Evolutionary conservation across 1,139 yeast genomes (phyloP).

Genomic region (Debaryomyces sp.): DNA sequence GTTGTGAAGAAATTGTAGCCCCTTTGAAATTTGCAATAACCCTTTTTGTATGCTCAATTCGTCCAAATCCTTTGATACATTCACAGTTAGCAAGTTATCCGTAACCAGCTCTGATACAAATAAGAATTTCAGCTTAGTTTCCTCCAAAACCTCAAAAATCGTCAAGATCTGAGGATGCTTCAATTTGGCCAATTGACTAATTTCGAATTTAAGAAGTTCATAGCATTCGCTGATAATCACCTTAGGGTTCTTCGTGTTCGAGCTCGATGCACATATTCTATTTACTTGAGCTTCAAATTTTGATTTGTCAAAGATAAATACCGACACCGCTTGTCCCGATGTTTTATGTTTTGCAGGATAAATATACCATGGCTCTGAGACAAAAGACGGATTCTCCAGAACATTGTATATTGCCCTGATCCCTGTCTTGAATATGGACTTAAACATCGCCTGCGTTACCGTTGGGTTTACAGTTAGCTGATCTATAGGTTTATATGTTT

Average conservation of each 20-base stretch:
- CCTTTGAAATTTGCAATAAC: constrained; percentile 73
- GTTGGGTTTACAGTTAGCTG: not conserved
- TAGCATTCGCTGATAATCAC: constrained; percentile 42
- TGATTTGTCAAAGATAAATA: constrained; percentile 85
- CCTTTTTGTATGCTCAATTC: constrained; percentile 85
- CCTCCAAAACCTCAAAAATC: constrained; percentile 85
- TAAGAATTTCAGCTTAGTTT: constrained; percentile 71
- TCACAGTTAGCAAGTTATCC: constrained; percentile 57
- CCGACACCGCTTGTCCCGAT: constrained; percentile 65
- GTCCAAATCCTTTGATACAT: constrained; percentile 49
- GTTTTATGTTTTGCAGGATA: constrained; percentile 78
- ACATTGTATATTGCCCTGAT: constrained; percentile 75
- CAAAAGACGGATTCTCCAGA: constrained; percentile 73
- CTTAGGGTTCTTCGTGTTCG: constrained; percentile 41
- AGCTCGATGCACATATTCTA: constrained; percentile 51
- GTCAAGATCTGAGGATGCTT: constrained; percentile 88
- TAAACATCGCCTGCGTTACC: constrained; percentile 28
- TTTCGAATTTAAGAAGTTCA: constrained; percentile 50
- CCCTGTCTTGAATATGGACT: constrained; percentile 56
- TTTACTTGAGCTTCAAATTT: constrained; percentile 62
- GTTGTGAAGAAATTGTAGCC: constrained; percentile 78
- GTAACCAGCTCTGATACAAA: constrained; percentile 86
- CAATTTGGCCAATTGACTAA: constrained; percentile 71
- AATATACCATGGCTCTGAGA: constrained; percentile 82
- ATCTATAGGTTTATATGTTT: not conserved